These are phyloP conservation scores for Fomitopsis pulvina DNA, from an alignment of 768 basidiomycete genomes.

Conservation along the genomic window DNA sequence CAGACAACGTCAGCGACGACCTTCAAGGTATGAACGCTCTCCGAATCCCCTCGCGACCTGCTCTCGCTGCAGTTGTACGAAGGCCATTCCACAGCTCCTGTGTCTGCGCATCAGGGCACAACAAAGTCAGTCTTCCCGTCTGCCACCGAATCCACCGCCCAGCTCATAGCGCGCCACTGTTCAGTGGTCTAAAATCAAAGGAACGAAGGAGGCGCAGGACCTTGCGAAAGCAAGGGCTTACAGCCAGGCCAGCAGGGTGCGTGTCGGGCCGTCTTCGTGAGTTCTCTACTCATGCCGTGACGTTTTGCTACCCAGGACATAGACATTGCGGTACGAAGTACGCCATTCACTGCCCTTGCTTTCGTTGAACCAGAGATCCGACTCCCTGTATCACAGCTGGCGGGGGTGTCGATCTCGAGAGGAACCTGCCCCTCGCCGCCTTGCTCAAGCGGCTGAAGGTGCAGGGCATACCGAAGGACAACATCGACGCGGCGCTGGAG, in stretches of 20 bases:
- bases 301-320: constrained; percentile 44
- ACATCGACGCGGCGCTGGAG: constrained; percentile 55
- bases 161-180: not conserved
- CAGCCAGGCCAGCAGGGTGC: constrained; percentile 47
- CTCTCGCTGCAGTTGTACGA: not conserved
- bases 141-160: not conserved
- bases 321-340: constrained; percentile 52
- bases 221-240: constrained; percentile 52
- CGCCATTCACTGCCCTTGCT: constrained; percentile 11
- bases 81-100: constrained; percentile 24
- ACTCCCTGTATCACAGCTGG: constrained; percentile 34
- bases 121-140: constrained; percentile 25
- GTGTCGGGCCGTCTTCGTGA: constrained; percentile 16
- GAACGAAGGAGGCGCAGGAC: constrained; percentile 61
- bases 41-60: not conserved
- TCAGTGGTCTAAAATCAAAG: constrained; percentile 76
- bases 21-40: not conserved
- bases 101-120: constrained; percentile 31
- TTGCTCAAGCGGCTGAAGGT: constrained; percentile 52
- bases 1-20: not conserved
- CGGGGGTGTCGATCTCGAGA: constrained; percentile 46
- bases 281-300: constrained; percentile 1
- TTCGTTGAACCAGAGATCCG: not conserved
- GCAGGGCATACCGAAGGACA: constrained; percentile 59
- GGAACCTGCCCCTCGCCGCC: constrained; percentile 46